Conservation (phyloP, 2,329 filamentous ascomycete genomes). For the Cryphonectria japonica region DNA sequence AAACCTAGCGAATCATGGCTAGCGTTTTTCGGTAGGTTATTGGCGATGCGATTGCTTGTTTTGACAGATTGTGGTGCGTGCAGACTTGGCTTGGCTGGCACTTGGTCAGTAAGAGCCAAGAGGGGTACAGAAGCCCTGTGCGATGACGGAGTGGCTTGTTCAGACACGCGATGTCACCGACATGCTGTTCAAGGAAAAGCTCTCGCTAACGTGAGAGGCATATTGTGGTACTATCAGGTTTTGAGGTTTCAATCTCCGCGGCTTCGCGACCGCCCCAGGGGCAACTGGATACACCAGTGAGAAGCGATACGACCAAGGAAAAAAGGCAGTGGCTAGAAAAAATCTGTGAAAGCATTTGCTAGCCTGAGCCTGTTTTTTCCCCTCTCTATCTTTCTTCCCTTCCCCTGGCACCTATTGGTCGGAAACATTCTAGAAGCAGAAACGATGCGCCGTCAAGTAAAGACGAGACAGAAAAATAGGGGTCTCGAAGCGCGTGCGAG, state of each 20-base stretch:
- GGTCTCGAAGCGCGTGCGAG: conserved; percentile 14
- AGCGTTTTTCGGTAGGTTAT: neutral
- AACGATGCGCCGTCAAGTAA: conserved; percentile 14
- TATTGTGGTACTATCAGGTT: neutral
- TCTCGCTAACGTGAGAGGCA: neutral
- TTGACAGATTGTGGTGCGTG: conserved; percentile 3
- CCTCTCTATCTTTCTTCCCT: neutral
- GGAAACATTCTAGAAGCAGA: conserved; percentile 22
- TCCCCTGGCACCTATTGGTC: neutral
- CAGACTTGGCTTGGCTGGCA: conserved; percentile 3
- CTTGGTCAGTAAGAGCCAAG: conserved; percentile 2
- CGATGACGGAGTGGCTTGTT: neutral
- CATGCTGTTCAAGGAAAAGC: neutral
- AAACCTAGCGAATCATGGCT: neutral
- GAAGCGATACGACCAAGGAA: neutral
- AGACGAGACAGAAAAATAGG: conserved; percentile 21
- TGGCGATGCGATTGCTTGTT: neutral
- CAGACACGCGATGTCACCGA: conserved; percentile 4
- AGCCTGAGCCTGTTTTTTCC: neutral
- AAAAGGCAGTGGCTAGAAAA: neutral
- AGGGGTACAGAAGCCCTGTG: neutral
- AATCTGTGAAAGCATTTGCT: neutral
- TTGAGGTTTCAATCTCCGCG: conserved; percentile 1
- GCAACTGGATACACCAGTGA: conserved; percentile 1
- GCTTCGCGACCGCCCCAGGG: neutral